phyloP scores from a whole-genome alignment of 768 basidiomycete genomes.

The Mycena chlorophos region DNA sequence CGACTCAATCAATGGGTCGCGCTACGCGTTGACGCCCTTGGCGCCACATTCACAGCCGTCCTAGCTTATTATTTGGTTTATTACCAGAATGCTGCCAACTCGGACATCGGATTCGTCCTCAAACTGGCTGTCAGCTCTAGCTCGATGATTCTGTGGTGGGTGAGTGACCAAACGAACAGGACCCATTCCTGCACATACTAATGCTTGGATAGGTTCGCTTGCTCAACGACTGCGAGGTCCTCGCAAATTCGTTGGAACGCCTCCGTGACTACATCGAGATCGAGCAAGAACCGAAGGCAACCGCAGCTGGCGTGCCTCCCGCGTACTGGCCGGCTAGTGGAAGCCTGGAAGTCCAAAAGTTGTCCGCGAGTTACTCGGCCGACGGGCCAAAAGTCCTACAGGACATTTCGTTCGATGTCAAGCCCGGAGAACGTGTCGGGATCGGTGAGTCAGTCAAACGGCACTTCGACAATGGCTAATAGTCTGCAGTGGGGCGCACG shows the following conservation, averaged over 20 bases:
- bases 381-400: neutral
- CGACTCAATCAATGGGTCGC: neutral
- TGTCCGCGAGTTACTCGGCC: slow-evolving; percentile 49
- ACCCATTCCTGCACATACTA: slow-evolving; percentile 42
- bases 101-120: slow-evolving; percentile 43
- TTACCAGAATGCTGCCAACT: slow-evolving; percentile 27
- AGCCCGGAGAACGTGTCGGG: neutral
- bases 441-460: neutral
- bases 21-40: neutral
- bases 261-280: slow-evolving; percentile 57
- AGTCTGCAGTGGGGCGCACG: slow-evolving; percentile 26
- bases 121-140: slow-evolving; percentile 48
- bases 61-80: slow-evolving; percentile 58
- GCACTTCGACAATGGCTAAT: neutral
- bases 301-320: slow-evolving; percentile 47
- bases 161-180: slow-evolving; percentile 43
- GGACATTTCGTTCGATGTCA: slow-evolving; percentile 1
- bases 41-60: neutral
- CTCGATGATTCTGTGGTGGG: slow-evolving; percentile 44
- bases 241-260: slow-evolving; percentile 37
- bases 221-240: neutral
- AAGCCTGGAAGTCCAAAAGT: slow-evolving; percentile 48
- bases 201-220: neutral
- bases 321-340: slow-evolving; percentile 68
- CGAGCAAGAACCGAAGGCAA: slow-evolving; percentile 47